Evolutionary conservation across 345 rosid genomes (phyloP), one percentile per base, ranked within the genome.

Genomic region (Litchi chinensis): DNA sequence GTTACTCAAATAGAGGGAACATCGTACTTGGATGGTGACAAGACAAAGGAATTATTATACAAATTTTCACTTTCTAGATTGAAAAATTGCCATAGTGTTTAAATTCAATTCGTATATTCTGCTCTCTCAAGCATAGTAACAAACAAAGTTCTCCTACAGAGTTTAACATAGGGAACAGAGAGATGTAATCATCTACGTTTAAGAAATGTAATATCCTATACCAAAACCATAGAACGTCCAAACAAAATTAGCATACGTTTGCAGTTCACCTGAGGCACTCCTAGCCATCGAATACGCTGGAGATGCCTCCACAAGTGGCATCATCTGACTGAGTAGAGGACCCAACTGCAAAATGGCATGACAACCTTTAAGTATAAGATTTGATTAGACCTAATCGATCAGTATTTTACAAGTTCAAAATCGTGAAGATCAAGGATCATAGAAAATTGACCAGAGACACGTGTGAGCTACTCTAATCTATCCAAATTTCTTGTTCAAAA

Each of bases 271-370:
- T 88, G 99, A 89, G 77, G 93, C 95, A 90, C 73, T 93, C 86
- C 84, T 85, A 71, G 93, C 99, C 83, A 92, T 84, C 13, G 90
- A 87, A 76, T 92, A 93, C 69, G 91, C 81, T 6, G 99, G 99
- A 81, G 92, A 90, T 78, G 97, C 93, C 87, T 93, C 97, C 83
- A 95, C 85, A 18, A 89, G 69, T 65, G 99, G 99, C 89, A 86
- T 91, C 88, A 89, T 85, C 84, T 92, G 99, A 78, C 81, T 89
- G 77, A 93, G 84, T 77, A 92, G 88, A 81, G 98, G 99, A 77
- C 98, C 98, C 54, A 95, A 85, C 99, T 95, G 90, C 86, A 85
- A 66, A 70, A 60, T 32, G 69, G 70, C 76, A 85, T 65, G 46
- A 28, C 39, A 66, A 71, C 59, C 39, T 71, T 44, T 79, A 65